phyloP scores from a whole-genome alignment of 2,329 filamentous ascomycete genomes.

The Mycosphaerella arachidis region DNA sequence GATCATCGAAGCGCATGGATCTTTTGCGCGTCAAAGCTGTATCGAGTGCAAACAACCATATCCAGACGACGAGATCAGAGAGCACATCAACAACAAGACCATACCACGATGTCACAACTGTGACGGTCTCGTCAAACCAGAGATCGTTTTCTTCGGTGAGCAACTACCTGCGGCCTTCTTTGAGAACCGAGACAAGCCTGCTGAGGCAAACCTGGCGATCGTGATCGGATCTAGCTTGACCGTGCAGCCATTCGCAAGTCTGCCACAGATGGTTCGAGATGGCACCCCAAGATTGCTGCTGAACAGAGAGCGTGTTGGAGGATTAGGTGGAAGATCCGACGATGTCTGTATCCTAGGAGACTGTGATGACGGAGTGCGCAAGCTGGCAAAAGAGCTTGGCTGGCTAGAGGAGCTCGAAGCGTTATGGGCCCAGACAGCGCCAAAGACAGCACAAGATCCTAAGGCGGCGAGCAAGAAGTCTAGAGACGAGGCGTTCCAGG shows the following conservation, averaged over 20 bases:
- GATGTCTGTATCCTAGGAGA: slow-evolving; percentile 80
- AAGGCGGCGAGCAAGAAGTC: slow-evolving; percentile 33
- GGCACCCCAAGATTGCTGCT: slow-evolving; percentile 74
- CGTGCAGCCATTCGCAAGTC: slow-evolving; percentile 82
- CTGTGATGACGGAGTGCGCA: slow-evolving; percentile 76
- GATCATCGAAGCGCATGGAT: slow-evolving; percentile 92
- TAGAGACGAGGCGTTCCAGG: slow-evolving; percentile 53
- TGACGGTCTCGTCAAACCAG: slow-evolving; percentile 79
- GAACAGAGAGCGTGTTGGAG: slow-evolving; percentile 79
- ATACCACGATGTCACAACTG: slow-evolving; percentile 71
- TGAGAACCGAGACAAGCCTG: slow-evolving; percentile 51
- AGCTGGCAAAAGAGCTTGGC: slow-evolving; percentile 72
- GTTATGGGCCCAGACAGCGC: slow-evolving; percentile 65
- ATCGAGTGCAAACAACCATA: slow-evolving; percentile 77
- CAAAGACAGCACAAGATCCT: slow-evolving; percentile 46
- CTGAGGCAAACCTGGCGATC: slow-evolving; percentile 69
- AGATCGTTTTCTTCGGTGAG: slow-evolving; percentile 94
- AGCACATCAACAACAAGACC: slow-evolving; percentile 60
- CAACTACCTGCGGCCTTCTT: slow-evolving; percentile 63
- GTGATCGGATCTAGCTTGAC: slow-evolving; percentile 83
- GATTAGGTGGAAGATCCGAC: slow-evolving; percentile 69
- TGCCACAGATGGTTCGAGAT: slow-evolving; percentile 62
- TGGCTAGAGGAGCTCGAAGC: slow-evolving; percentile 80
- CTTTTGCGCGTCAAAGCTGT: slow-evolving; percentile 85
- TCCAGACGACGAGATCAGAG: slow-evolving; percentile 68